phyloP scores from a whole-genome alignment of 176 grass and related monocot species.

The Chloris gayana region DNA sequence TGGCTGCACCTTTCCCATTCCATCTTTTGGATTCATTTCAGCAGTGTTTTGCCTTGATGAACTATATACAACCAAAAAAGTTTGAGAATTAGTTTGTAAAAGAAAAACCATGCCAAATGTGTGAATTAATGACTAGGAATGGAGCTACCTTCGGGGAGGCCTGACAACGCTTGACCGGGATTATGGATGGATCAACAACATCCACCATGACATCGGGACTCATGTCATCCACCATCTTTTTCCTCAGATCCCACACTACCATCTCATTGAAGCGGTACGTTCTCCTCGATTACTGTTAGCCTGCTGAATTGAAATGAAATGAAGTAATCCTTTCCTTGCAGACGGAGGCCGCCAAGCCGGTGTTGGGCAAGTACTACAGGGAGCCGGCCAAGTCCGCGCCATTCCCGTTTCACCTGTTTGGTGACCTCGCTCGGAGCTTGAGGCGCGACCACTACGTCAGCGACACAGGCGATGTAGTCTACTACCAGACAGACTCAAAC shows the following conservation, averaged over 20 bases:
- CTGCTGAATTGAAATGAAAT: no score
- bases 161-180: slow-evolving; percentile 82
- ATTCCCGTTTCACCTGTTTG: slow-evolving; percentile 65
- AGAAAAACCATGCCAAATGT: background rate
- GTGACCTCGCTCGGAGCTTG: slow-evolving; percentile 60
- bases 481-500: slow-evolving; percentile 70
- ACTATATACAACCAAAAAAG: no score
- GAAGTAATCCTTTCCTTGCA: background rate
- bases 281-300: no score
- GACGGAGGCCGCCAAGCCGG: slow-evolving; percentile 73
- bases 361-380: slow-evolving; percentile 75
- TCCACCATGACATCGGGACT: slow-evolving; percentile 95
- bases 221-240: slow-evolving; percentile 98
- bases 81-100: no score
- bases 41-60: no score
- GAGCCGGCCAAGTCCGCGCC: slow-evolving; percentile 73
- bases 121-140: slow-evolving; percentile 49
- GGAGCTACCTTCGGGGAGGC: slow-evolving; percentile 87
- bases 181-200: slow-evolving; percentile 93
- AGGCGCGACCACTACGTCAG: slow-evolving; percentile 82
- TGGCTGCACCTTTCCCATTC: background rate
- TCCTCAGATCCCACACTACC: slow-evolving; percentile 93
- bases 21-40: background rate
- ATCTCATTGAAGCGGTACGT: slow-evolving; percentile 85
- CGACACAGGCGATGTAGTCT: slow-evolving; percentile 77